Base-by-base conservation (phyloP, 2,329 filamentous ascomycete species). In the Fusarium agapanthi region DNA sequence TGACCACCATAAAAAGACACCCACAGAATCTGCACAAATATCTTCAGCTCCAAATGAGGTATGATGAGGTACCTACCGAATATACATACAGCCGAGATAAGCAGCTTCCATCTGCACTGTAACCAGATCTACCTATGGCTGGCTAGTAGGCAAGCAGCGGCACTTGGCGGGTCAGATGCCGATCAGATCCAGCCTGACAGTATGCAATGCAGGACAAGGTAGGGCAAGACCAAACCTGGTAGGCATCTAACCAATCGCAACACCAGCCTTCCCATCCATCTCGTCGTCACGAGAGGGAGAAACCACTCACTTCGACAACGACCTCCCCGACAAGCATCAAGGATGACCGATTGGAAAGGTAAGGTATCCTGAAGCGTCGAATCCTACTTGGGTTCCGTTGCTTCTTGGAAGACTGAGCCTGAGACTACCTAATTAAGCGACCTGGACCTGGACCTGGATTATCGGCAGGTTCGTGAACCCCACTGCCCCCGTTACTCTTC, bases 111-210 rank as follows among this genome's bases (percentile, higher is more conserved):
- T 53, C 45, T 26, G 34, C 41, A 24, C 28, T 22, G 13, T 32
- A 30, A 38, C 37, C 43, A 30, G 35, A 41, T 54, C 53, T n/a
- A 38, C 43, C 43, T 26, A 18, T 67, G 62, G 43, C 55, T 60
- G 64, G 32, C 16, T 16, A 30, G 24, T 30, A 60, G 64, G 40
- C 34, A 38, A 26, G 53, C 41, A 54, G 60, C 66, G 61, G 73
- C 65, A 74, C 68, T 75, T 70, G 61, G 63, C 60, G 65, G 71
- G 65, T 68, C 62, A 74, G 47, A 55, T 63, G 62, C 55, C 64
- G 62, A 69, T 69, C 48, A 61, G 70, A 72, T 71, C 51, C 57
- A 61, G 60, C 51, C 37, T 41, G 24, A 55, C 38, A 43, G n/a
- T 32, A 45, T 63, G 58, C 56, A 62, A 55, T 61, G 56, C 56